These are phyloP conservation scores for Colletotrichum phormii DNA, from an alignment of 2,329 filamentous ascomycete genomes.

Conservation along the genomic window DNA sequence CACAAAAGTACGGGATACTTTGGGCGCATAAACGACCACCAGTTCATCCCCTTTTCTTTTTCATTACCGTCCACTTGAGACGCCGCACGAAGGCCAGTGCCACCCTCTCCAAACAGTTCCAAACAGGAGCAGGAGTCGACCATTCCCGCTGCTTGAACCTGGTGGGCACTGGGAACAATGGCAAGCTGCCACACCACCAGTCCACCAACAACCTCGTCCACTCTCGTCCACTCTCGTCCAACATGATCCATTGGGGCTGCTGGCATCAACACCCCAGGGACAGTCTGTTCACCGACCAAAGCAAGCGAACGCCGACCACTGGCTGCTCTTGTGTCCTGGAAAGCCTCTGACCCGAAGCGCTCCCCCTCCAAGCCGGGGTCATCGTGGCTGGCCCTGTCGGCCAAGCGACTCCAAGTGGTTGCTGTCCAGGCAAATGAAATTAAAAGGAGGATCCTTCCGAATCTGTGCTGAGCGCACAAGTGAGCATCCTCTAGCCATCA, in stretches of 20 bases:
- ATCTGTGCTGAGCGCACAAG: slow-evolving; percentile 23
- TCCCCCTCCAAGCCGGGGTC: slow-evolving; percentile 3
- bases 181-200: neutral
- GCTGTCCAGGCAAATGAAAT: slow-evolving; percentile 31
- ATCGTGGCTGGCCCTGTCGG: slow-evolving; percentile 28
- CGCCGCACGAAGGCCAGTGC: slow-evolving; percentile 12
- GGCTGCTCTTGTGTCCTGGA: neutral
- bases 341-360: slow-evolving; percentile 2
- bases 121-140: slow-evolving; percentile 18
- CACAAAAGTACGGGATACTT: neutral
- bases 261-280: neutral
- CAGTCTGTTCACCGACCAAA: slow-evolving; percentile 11
- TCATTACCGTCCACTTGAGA: slow-evolving; percentile 22
- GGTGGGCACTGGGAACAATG: neutral
- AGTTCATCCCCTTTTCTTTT: slow-evolving; percentile 16
- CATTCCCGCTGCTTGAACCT: neutral
- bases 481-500: neutral
- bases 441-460: slow-evolving; percentile 37
- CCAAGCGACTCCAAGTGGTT: slow-evolving; percentile 15
- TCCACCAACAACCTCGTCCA: neutral
- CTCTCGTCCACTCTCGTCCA: neutral
- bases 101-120: slow-evolving; percentile 29
- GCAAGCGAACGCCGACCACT: neutral
- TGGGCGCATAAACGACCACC: slow-evolving; percentile 7
- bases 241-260: too few relatives aligned